Evolutionary conservation across 129 eudicot species (phyloP), one percentile per base, ranked within the genome.

Genomic region (Chrysanthemum seticuspe): DNA sequence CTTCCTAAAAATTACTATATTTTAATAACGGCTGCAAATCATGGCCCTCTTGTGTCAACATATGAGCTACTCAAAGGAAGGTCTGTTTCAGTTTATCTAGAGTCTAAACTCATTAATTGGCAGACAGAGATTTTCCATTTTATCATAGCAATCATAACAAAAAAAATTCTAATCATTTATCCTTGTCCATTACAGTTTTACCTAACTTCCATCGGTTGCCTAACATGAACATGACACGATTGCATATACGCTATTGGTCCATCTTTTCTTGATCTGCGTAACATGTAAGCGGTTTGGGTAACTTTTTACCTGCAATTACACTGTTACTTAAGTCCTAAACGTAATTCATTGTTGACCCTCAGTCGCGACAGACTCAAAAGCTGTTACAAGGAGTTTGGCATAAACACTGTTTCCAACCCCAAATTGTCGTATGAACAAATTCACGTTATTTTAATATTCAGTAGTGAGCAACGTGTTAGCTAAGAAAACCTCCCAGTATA

Each of bases 21-120:
- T 55, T 44, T 34, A 34, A 70, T 34, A 19, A 6, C 2, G 21
- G 66, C 65, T 12, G 66, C 27, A 70, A 36, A 34, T 0, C 27
- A 18, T 56, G 44, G 10, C 25, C 58, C 76, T 16, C 47, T 6
- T 40, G 11, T 36, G 40, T 13, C 31, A 29, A 31, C 64, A 70
- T 54, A 34, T 29, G 47, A 52, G 50, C 65, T 27, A 12, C 15
- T 70, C 74, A 70, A 8, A 16, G 59, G 59, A 48, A 49, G 52
- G 18, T 31, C 54, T 34, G 7, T 55, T 51, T 52, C 74, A 69
- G 51, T 49, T 69, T n/a, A 29, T 53, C 63, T 27, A 52, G 54
- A 15, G 27, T 69, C 74, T 27, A 52, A 27, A 15, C 50, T 69
- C 74, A 29, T 69, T 15, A 29, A 52, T 7, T 51, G 73, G 45